Conservation (phyloP, 768 basidiomycete genomes). For the Xanthoconium purpureum region DNA sequence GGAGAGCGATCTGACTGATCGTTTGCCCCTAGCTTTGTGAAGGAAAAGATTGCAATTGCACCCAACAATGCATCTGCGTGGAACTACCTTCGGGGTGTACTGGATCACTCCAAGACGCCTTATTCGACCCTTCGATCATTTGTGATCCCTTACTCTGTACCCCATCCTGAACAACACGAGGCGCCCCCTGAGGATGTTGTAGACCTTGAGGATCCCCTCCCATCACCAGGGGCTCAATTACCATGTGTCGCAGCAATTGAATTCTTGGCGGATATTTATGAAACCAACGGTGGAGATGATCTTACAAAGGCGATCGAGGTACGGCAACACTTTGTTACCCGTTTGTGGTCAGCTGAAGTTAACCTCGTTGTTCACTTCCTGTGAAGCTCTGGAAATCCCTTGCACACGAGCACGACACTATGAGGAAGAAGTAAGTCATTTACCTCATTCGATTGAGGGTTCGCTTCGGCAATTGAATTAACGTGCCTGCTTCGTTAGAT, state of each 20-base stretch:
- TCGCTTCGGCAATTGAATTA: slow-evolving; percentile 24
- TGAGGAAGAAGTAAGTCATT: slow-evolving; percentile 66
- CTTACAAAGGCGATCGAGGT: slow-evolving; percentile 51
- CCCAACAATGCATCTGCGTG: slow-evolving; percentile 95
- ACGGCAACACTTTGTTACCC: slow-evolving; percentile 5
- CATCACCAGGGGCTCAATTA: slow-evolving; percentile 60
- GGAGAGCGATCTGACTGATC: neutral
- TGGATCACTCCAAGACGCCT: slow-evolving; percentile 59
- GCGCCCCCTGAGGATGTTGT: slow-evolving; percentile 43
- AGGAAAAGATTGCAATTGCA: slow-evolving; percentile 77
- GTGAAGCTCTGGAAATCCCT: slow-evolving; percentile 68
- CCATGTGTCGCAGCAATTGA: slow-evolving; percentile 81
- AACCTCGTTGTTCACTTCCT: slow-evolving; percentile 11
- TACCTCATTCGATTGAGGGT: slow-evolving; percentile 3
- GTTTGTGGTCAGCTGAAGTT: neutral
- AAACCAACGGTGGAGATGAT: slow-evolving; percentile 50
- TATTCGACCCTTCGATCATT: slow-evolving; percentile 56
- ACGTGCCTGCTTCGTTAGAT: slow-evolving; percentile 41
- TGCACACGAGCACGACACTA: slow-evolving; percentile 66
- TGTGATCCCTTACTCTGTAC: slow-evolving; percentile 58
- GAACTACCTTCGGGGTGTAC: slow-evolving; percentile 92
- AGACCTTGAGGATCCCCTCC: slow-evolving; percentile 74
- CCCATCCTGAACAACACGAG: slow-evolving; percentile 28
- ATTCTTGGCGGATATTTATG: slow-evolving; percentile 77
- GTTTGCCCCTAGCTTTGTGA: slow-evolving; percentile 56